Percentiles rank a stretch among this genome's conserved stretches.
Conservation (phyloP, 495 filamentous ascomycete species). For the Lasiosphaeria miniovina region DNA sequence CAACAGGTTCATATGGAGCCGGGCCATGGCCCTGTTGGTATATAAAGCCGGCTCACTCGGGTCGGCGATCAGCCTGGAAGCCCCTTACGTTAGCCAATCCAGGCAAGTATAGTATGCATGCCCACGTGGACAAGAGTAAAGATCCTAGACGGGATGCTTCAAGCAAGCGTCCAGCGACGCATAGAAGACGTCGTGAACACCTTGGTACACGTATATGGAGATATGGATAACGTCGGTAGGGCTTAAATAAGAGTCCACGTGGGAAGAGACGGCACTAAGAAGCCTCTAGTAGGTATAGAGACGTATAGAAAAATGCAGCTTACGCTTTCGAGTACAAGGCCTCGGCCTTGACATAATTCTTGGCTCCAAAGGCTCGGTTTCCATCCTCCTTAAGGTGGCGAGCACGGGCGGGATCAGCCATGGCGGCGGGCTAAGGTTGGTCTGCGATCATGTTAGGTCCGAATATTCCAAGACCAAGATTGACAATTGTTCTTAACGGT, state of each 20-base stretch:
- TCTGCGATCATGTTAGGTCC: not conserved
- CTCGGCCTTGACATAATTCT: slow-evolving; percentile 74
- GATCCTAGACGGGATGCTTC: not conserved
- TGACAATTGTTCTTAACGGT: too few species aligned
- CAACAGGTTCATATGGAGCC: slow-evolving; percentile 68
- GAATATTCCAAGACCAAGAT: too few species aligned
- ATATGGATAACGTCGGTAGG: too few species aligned
- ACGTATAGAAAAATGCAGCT: slow-evolving; percentile 25
- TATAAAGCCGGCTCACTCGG: slow-evolving; percentile 60
- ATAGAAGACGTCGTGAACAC: too few species aligned
- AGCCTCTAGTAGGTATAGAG: not conserved
- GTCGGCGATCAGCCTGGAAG: slow-evolving; percentile 54
- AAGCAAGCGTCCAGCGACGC: too few species aligned
- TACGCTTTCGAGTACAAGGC: slow-evolving; percentile 83
- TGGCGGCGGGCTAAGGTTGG: not conserved
- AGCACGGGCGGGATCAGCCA: not conserved
- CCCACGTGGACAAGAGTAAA: too few species aligned
- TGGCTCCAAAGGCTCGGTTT: slow-evolving; percentile 61
- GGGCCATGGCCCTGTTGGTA: slow-evolving; percentile 88
- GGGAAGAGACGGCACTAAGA: not conserved
- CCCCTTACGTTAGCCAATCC: not conserved
- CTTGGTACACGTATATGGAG: too few species aligned
- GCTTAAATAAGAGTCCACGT: too few species aligned
- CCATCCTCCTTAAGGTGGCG: slow-evolving; percentile 55
- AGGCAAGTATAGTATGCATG: too few species aligned